These are phyloP conservation scores for Phytophthora melonis DNA, from an alignment of 352 stramenopile species.

Conservation along the genomic window DNA sequence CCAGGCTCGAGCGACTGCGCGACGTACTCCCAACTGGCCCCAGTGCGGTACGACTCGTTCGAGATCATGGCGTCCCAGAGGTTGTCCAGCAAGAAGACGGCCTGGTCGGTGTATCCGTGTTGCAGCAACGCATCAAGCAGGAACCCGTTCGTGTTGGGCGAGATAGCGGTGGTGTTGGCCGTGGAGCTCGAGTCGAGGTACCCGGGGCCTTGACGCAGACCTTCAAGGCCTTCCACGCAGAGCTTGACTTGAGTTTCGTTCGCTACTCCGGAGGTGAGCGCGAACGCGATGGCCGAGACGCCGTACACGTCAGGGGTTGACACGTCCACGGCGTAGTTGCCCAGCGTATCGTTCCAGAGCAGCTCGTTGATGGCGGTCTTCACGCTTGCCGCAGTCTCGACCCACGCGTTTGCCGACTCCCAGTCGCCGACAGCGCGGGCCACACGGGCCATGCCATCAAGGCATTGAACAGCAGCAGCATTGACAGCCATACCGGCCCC, in stretches of 20 bases:
- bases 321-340: constrained; percentile 30
- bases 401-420: constrained; percentile 29
- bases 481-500: constrained; percentile 33
- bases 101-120: constrained; percentile 24
- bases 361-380: constrained; percentile 39
- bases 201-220: constrained; percentile 32
- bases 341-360: constrained; percentile 40
- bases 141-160: constrained; percentile 45
- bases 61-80: constrained; percentile 48
- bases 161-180: constrained; percentile 32
- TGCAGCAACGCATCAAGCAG: constrained; percentile 35
- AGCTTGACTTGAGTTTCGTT: constrained; percentile 36
- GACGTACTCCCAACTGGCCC: constrained; percentile 40
- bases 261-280: constrained; percentile 35
- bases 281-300: constrained; percentile 36
- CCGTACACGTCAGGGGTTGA: constrained; percentile 29
- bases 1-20: neutral
- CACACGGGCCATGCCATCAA: constrained; percentile 31
- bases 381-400: constrained; percentile 19
- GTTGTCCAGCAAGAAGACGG: constrained; percentile 40
- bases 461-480: constrained; percentile 34
- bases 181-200: constrained; percentile 32
- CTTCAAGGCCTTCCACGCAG: constrained; percentile 28
- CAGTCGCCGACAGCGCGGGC: constrained; percentile 27
- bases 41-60: constrained; percentile 28